Base-by-base conservation (phyloP, 2,329 filamentous ascomycete genomes). In the Pseudocercospora eumusae region DNA sequence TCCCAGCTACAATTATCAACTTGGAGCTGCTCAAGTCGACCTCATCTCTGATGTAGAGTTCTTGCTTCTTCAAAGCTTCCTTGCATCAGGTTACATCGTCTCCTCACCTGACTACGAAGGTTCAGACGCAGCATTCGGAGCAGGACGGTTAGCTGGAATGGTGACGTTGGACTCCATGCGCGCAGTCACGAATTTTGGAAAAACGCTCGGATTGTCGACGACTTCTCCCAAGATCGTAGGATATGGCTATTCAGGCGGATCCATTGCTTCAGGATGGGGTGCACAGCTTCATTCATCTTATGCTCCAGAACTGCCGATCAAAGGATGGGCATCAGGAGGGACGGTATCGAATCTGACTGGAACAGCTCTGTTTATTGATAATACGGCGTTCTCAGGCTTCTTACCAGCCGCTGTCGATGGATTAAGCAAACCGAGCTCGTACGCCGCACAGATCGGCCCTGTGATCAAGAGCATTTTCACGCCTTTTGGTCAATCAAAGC, bases 191-290 rank as follows among this genome's bases (percentile, higher is more conserved):
- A 68, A 71, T 7, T 73, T 56, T 20, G 59, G 58, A 4, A 53
- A 56, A 1, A 70, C 71, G 4, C 69, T 79, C 0, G 65, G 66
- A 15, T 57, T 73, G 13, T 56, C 61, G 1, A 66, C 60, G 9
- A 49, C 31, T n/a, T 67, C 59, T 2, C 67, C 69, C 3, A 72
- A 65, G 3, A 70, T 79, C 45, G 76, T 78, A 2, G 71, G 84
- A 59, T 83, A 80, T 78, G 84, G 84, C 0, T 86, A 85, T 67
- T 84, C 80, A 0, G 84, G 84, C 4, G 84, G 83, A 8, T 79
- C 79, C 2, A 68, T 85, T 25, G 82, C 83, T 0, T 42, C 33
- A 21, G 81, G 80, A 27, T 83, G 79, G 76, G 83, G 82, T 0
- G 80, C 81, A 15, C 79, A 83, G 33, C 69, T 85, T 10, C 81